Percentiles rank a stretch among this genome's conserved stretches.
These are phyloP conservation scores for Penicillium bovifimosum DNA, from an alignment of 495 filamentous ascomycete genomes.

Conservation along the genomic window DNA sequence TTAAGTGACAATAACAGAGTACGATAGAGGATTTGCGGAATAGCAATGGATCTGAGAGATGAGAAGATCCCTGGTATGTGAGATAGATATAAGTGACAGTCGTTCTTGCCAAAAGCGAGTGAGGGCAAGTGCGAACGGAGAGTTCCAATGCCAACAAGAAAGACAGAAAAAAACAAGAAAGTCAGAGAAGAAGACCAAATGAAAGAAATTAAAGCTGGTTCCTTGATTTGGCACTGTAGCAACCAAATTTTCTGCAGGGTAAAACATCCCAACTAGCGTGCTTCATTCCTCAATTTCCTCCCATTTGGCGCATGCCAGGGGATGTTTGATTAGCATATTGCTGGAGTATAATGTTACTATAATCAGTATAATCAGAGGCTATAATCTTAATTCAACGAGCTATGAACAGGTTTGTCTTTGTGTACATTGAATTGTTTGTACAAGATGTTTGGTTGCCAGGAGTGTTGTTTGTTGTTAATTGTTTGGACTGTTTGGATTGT, in stretches of 20 bases:
- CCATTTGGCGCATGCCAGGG: neutral
- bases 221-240: slow-evolving; percentile 14
- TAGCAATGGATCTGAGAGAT: neutral
- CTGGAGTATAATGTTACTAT: no score
- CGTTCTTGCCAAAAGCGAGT: neutral
- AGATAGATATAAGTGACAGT: neutral
- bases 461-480: no score
- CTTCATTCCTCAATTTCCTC: slow-evolving; percentile 2
- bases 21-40: neutral
- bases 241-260: slow-evolving; percentile 9
- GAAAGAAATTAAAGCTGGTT: slow-evolving; percentile 3
- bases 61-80: neutral
- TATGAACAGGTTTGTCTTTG: no score
- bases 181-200: neutral
- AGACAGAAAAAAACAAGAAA: no score
- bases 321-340: no score
- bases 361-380: no score
- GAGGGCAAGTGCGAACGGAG: neutral
- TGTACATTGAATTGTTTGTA: no score
- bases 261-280: neutral
- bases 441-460: no score
- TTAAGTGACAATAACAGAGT: neutral
- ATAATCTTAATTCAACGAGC: no score
- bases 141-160: neutral
- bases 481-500: no score